Evolutionary conservation across 1,284 basidiomycete species (phyloP).

Genomic region (Melanopsichium pennsylvanicum): DNA sequence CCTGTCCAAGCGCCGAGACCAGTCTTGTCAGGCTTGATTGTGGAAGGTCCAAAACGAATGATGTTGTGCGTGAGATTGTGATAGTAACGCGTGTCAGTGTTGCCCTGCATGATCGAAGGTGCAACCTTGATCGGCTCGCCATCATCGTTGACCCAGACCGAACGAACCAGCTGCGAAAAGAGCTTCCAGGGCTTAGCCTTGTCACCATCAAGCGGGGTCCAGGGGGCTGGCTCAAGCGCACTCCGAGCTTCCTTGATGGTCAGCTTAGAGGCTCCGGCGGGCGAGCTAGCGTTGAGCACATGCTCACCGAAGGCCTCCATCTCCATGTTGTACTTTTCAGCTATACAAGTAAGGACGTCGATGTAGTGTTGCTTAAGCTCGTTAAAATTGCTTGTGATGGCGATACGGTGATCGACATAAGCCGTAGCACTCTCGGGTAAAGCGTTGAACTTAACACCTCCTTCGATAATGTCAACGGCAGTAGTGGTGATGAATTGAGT

Average conservation of each 20-base stretch:
- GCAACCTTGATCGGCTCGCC: slow-evolving; percentile 68
- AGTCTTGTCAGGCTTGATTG: slow-evolving; percentile 62
- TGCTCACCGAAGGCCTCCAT: slow-evolving; percentile 66
- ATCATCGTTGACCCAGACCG: slow-evolving; percentile 66
- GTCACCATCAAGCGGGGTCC: slow-evolving; percentile 68
- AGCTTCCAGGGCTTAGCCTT: slow-evolving; percentile 69
- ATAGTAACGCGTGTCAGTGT: slow-evolving; percentile 69
- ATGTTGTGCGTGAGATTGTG: slow-evolving; percentile 70
- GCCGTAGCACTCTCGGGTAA: slow-evolving; percentile 72
- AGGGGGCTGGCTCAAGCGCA: slow-evolving; percentile 72
- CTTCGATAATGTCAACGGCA: slow-evolving; percentile 74
- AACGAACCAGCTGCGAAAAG: slow-evolving; percentile 70
- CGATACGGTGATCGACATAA: slow-evolving; percentile 73
- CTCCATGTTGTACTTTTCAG: slow-evolving; percentile 67
- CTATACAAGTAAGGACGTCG: slow-evolving; percentile 68
- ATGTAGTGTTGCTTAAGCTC: slow-evolving; percentile 69
- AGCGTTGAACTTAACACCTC: slow-evolving; percentile 76
- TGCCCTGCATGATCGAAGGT: slow-evolving; percentile 71
- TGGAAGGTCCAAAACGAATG: slow-evolving; percentile 70
- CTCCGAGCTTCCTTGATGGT: slow-evolving; percentile 69
- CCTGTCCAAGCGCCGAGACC: slow-evolving; percentile 67
- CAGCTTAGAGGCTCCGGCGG: slow-evolving; percentile 17
- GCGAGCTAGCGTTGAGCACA: slow-evolving; percentile 8
- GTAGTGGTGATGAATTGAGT: slow-evolving; percentile 75
- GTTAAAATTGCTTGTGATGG: slow-evolving; percentile 69